Conservation (phyloP, 148 eudicot species). For the Dianthus caryophyllus region DNA sequence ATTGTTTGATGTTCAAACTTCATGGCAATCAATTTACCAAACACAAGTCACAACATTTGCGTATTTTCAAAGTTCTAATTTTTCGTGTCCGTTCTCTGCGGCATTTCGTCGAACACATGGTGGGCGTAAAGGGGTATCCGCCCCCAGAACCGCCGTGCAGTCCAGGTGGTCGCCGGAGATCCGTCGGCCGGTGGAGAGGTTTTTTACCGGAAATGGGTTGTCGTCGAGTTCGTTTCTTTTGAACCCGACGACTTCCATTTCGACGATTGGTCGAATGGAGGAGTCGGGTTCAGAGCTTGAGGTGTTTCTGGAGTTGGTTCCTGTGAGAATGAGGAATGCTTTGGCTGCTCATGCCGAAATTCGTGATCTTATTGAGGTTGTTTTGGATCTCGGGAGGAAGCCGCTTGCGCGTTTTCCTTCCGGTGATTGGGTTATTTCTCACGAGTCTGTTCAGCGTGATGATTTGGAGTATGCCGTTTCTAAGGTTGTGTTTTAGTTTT, state of each 20-base stretch:
- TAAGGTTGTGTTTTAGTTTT: constrained; percentile 46
- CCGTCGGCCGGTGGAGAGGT: constrained; percentile 66
- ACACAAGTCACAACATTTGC: constrained; percentile 47
- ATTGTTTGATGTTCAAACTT: constrained; percentile 67
- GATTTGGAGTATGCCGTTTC: constrained; percentile 79
- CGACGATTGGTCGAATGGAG: constrained; percentile 28
- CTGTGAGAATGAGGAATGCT: constrained; percentile 60
- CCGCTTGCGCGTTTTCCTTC: constrained; percentile 93
- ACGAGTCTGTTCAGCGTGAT: constrained; percentile 61
- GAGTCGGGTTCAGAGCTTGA: constrained; percentile 55
- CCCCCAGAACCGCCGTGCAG: constrained; percentile 35
- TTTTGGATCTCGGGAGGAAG: constrained; percentile 89
- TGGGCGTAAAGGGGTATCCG: constrained; percentile 28
- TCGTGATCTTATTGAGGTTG: constrained; percentile 71
- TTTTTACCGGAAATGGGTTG: constrained; percentile 52
- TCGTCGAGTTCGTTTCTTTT: constrained; percentile 29
- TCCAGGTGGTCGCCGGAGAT: constrained; percentile 54
- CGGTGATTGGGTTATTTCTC: constrained; percentile 89
- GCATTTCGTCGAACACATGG: constrained; percentile 71
- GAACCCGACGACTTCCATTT: constrained; percentile 23
- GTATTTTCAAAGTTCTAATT: constrained; percentile 26
- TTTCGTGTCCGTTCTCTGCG: constrained; percentile 39
- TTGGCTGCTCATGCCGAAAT: constrained; percentile 60
- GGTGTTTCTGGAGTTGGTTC: constrained; percentile 76
- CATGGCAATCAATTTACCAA: constrained; percentile 51